Evolutionary conservation across 176 grass and related monocot genomes (phyloP).

Genomic region (Echinochloa phyllopogon): DNA sequence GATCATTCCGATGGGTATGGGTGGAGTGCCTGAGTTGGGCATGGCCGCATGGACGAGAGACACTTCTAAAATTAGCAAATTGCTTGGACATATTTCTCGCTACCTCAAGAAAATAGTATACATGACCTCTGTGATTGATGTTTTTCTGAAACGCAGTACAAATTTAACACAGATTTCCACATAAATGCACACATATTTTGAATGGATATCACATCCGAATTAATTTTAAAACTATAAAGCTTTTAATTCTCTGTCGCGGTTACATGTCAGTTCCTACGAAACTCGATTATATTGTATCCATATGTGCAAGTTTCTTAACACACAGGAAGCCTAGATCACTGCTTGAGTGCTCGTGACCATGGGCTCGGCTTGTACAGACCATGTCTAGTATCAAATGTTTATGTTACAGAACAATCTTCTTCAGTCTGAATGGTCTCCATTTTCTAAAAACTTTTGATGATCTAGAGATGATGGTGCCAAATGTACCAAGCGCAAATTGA

Average conservation of each 20-base stretch:
- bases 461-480: background rate
- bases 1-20: no score
- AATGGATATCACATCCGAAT: background rate
- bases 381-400: background rate
- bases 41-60: no score
- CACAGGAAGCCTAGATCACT: no score
- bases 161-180: no score
- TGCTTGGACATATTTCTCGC: slow-evolving; percentile 1
- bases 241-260: background rate
- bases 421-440: background rate
- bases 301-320: no score
- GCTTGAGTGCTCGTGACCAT: no score
- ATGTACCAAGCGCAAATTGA: background rate
- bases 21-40: no score
- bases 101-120: no score
- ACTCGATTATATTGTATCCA: no score
- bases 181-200: background rate
- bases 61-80: background rate
- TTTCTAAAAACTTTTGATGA: background rate
- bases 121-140: no score
- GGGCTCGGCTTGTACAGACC: background rate
- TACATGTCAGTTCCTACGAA: background rate
- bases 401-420: background rate
- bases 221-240: background rate
- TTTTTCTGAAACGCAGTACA: no score